Evolutionary conservation across 768 basidiomycete genomes (phyloP), one percentile per base, ranked within the genome.

Genomic region (Suillus discolor): DNA sequence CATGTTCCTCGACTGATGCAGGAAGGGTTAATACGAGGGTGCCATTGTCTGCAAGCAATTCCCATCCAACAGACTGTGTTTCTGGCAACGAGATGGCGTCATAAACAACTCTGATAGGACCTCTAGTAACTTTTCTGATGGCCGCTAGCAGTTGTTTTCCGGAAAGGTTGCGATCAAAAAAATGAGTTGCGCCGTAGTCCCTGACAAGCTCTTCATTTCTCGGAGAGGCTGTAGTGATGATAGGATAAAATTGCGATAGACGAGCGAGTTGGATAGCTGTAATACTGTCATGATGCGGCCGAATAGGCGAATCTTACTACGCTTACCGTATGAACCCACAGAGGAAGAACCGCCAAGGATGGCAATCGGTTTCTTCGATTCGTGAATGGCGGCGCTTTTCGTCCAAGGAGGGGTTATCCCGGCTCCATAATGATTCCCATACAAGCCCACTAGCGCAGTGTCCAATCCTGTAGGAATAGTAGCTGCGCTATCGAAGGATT

Each of bases 341-440:
- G 81, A 82, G 12, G 79, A 78, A 20, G 82, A 73, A 6, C 85
- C 85, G 15, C 85, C 85, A 41, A 83, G 67, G 65, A 86, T 77
- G 53, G 86, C 68, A 23, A 85, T 78, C 0, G 84, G 79, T 13
- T 76, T 76, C 47, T 78, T 81, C 34, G 73, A 71, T 68, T 84
- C 83, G 44, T 79, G 81, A 1, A 73, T 79, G 49, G 66, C 67
- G 28, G 75, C 77, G 0, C 70, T 73, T 13, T 74, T 63, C 2
- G 67, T 72, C 70, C 81, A 75, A 6, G 83, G 80, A 5, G 80
- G 73, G 9, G 71, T 70, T 13, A 86, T 71, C 20, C 77, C 80
- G 0, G 79, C 73, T 11, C 83, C 83, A 31, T 77, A 67, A 71
- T 77, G 41, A 54, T 70, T 49, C 55, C 69, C 77, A 69, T 84